phyloP scores from a whole-genome alignment of 108 stramenopile species.

The Cyclotella choctawhatcheeana region DNA sequence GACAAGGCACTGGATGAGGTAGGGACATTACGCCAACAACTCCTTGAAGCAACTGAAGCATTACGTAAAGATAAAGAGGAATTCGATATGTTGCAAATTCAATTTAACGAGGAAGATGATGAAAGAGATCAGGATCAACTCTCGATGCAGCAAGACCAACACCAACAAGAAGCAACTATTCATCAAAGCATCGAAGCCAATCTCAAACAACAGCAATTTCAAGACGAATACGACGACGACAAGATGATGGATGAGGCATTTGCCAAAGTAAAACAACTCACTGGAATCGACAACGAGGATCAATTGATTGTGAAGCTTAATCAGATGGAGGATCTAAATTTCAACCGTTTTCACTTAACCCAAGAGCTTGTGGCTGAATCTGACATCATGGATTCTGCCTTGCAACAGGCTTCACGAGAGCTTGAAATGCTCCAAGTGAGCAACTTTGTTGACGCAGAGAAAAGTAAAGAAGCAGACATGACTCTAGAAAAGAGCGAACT shows the following conservation, averaged over 20 bases:
- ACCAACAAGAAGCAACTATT: neutral
- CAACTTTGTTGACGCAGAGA: neutral
- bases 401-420: neutral
- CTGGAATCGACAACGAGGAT: constrained; percentile 17
- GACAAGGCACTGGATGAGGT: constrained; percentile 14
- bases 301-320: constrained; percentile 7
- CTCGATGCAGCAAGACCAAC: too few relatives aligned
- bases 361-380: constrained; percentile 19
- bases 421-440: constrained; percentile 8
- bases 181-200: neutral
- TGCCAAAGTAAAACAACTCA: neutral
- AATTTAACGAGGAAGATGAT: neutral
- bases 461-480: neutral
- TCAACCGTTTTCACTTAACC: constrained; percentile 10
- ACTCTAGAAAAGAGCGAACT: neutral
- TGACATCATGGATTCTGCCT: neutral
- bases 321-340: neutral
- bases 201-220: neutral
- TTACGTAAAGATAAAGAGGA: constrained; percentile 3
- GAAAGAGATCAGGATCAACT: neutral
- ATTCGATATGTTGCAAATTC: neutral
- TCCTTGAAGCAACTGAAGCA: constrained; percentile 1
- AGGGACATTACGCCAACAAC: neutral
- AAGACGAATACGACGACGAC: constrained; percentile 10
- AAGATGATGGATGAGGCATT: constrained; percentile 19